phyloP scores from a whole-genome alignment of 345 rosid genomes.

The Citrus mangshanensis region DNA sequence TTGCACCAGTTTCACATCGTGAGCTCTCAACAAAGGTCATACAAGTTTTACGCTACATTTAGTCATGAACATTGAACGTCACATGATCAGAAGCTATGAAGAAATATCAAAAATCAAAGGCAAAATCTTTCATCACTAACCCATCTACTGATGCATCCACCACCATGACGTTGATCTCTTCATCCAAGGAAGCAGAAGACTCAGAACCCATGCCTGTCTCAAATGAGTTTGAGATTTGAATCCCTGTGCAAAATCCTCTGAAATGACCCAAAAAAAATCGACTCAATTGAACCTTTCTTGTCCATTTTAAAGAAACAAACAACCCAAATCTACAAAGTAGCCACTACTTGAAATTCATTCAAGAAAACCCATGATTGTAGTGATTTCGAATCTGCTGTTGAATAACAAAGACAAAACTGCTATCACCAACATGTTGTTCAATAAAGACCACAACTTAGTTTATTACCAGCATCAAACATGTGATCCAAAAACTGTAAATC shows the following conservation, averaged over 20 bases:
- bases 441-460: not conserved
- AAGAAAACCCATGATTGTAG: not conserved
- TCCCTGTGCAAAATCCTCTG: constrained; percentile 13
- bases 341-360: not conserved
- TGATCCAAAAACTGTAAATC: not conserved
- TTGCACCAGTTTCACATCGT: not conserved
- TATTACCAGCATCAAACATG: not conserved
- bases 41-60: not conserved
- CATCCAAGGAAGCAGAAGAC: constrained; percentile 34
- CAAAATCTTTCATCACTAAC: constrained; percentile 21
- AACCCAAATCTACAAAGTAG: not conserved
- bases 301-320: not conserved
- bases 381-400: not conserved
- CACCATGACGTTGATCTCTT: constrained; percentile 24
- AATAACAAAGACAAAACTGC: not conserved
- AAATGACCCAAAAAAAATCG: not conserved
- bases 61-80: not conserved
- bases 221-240: not conserved
- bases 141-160: constrained; percentile 18
- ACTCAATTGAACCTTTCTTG: not conserved
- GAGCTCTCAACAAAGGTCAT: not conserved
- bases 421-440: not conserved
- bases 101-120: not conserved
- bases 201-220: constrained; percentile 39
- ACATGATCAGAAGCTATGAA: not conserved